Conservation (phyloP, 2,329 filamentous ascomycete species). For the Cercospora brassicicola region DNA sequence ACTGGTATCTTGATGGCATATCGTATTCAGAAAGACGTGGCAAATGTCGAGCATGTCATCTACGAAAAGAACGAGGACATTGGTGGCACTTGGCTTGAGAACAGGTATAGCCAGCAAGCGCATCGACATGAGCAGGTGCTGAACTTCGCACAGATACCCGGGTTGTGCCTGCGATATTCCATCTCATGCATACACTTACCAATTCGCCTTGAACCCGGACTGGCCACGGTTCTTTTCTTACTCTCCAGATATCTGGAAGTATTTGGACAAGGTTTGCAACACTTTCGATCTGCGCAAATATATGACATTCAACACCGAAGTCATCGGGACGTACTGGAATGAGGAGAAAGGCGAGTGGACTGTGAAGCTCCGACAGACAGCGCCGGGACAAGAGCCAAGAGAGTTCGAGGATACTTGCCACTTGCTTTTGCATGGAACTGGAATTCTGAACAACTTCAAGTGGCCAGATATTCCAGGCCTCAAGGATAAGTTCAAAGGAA, state of each 20-base stretch:
- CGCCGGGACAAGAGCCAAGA: slow-evolving; percentile 36
- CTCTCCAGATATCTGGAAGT: slow-evolving; percentile 50
- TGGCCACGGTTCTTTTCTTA: slow-evolving; percentile 52
- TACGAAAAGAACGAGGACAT: slow-evolving; percentile 52
- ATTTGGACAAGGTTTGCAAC: slow-evolving; percentile 52
- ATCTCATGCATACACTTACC: slow-evolving; percentile 33
- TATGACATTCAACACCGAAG: slow-evolving; percentile 54
- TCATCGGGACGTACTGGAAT: slow-evolving; percentile 52
- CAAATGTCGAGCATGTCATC: slow-evolving; percentile 50
- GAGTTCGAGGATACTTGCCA: slow-evolving; percentile 49
- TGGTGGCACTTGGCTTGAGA: slow-evolving; percentile 51
- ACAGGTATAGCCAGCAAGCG: slow-evolving; percentile 36
- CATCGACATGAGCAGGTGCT: not conserved
- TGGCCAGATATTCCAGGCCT: slow-evolving; percentile 45
- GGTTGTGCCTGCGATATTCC: slow-evolving; percentile 50
- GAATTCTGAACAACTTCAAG: slow-evolving; percentile 40
- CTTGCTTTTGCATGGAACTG: slow-evolving; percentile 47
- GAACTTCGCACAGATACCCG: slow-evolving; percentile 19
- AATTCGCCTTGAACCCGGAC: slow-evolving; percentile 41
- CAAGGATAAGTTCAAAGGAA: slow-evolving; percentile 48
- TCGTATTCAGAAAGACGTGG: slow-evolving; percentile 48
- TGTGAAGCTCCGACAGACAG: slow-evolving; percentile 49
- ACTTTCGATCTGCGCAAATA: slow-evolving; percentile 53
- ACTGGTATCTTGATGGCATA: slow-evolving; percentile 52
- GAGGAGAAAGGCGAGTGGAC: slow-evolving; percentile 53